A percentile compares a stretch with the other conserved stretches of the same genome.
Evolutionary conservation across 768 basidiomycete genomes (phyloP).

Genomic region (Kondoa subrosea): DNA sequence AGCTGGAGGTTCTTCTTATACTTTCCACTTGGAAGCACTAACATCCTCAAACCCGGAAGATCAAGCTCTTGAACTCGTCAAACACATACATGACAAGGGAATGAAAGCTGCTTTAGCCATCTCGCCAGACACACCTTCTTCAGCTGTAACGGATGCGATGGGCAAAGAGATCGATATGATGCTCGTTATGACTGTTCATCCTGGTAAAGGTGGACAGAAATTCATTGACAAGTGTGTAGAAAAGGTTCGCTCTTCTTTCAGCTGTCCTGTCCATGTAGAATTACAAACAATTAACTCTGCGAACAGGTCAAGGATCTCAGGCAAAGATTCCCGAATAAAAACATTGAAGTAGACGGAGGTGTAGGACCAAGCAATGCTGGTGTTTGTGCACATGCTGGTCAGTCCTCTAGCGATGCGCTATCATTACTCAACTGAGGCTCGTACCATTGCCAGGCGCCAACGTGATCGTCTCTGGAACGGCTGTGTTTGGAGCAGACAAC

Average conservation of each 20-base stretch:
- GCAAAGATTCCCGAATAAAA: slow-evolving; percentile 72
- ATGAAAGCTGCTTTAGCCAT: slow-evolving; percentile 96
- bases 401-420: slow-evolving; percentile 39
- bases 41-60: slow-evolving; percentile 22
- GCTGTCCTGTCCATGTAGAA: not conserved
- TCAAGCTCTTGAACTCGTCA: slow-evolving; percentile 58
- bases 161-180: slow-evolving; percentile 79
- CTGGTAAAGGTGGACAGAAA: slow-evolving; percentile 89
- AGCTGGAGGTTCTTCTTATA: slow-evolving; percentile 86
- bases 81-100: slow-evolving; percentile 56
- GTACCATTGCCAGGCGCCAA: slow-evolving; percentile 55
- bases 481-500: slow-evolving; percentile 67
- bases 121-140: slow-evolving; percentile 81
- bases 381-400: slow-evolving; percentile 58
- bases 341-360: slow-evolving; percentile 97
- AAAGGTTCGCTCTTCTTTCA: slow-evolving; percentile 36
- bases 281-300: not conserved
- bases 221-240: slow-evolving; percentile 77
- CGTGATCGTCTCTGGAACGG: slow-evolving; percentile 93
- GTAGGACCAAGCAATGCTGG: slow-evolving; percentile 81
- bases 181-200: slow-evolving; percentile 95
- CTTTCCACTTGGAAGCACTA: slow-evolving; percentile 85
- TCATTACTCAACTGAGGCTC: not conserved
- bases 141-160: slow-evolving; percentile 68
- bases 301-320: slow-evolving; percentile 64